A percentile compares a stretch with the other conserved stretches of the same genome.
Conservation (phyloP, 192 early-diverging fungal genomes). For the Backusella liffmaniae region DNA sequence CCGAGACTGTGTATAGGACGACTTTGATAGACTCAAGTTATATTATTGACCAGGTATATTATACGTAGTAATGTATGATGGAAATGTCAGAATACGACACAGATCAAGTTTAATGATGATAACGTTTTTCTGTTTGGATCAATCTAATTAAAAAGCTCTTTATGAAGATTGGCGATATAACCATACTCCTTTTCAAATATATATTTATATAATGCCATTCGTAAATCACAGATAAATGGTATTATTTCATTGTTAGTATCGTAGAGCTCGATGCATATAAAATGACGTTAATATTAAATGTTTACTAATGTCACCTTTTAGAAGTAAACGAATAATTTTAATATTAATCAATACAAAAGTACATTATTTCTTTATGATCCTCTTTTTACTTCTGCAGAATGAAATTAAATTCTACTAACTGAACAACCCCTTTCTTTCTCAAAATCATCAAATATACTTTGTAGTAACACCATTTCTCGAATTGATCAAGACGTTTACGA, state of each 20-base stretch:
- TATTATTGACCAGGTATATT: too few relatives aligned
- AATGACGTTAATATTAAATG: neutral
- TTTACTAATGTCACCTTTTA: neutral
- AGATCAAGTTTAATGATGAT: neutral
- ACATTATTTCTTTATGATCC: too few relatives aligned
- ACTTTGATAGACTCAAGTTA: too few relatives aligned
- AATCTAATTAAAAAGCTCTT: neutral
- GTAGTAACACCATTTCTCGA: neutral
- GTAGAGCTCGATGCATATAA: neutral
- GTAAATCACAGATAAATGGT: too few relatives aligned
- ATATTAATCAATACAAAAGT: neutral
- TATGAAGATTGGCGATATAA: neutral
- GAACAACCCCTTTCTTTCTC: neutral
- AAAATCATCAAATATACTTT: neutral
- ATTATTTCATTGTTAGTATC: neutral
- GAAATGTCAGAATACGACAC: too few relatives aligned
- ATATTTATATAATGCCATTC: too few relatives aligned
- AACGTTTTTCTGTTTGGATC: neutral
- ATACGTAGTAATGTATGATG: too few relatives aligned
- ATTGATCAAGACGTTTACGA: neutral
- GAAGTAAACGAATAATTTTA: neutral
- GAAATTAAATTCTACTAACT: neutral
- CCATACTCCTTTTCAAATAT: too few relatives aligned
- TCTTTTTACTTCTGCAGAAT: too few relatives aligned
- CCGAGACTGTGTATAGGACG: too few relatives aligned